Base-by-base conservation (phyloP, 371 early-diverging fungal species). In the Mucor velutinosus region DNA sequence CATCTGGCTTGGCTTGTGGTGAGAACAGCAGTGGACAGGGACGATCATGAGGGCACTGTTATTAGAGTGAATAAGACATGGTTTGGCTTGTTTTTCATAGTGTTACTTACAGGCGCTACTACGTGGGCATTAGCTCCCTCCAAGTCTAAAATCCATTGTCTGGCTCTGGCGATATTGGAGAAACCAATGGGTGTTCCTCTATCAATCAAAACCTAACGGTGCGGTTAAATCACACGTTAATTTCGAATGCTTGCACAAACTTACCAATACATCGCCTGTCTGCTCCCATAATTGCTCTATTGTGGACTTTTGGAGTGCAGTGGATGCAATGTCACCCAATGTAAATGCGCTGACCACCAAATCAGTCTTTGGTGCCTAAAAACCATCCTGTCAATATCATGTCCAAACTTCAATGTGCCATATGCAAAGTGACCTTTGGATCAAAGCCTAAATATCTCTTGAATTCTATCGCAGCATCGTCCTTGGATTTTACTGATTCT, bases 121-220 rank as follows among this genome's bases (percentile, higher is more conserved):
- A 91, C 86, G 76, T 90, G 90, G 35, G 61, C 82, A 21, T 67
- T 65, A 10, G 66, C 29, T 25, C 43, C 64, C 53, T 82, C 83
- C 37, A 70, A 56, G 32, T 84, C 80, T 12, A 94, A 67, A 27
- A 96, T 83, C 72, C 81, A 85, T 51, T 89, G 86, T 60, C 97
- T 80, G 0, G 94, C 95, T 39, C 87, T 79, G 0, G 87, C 87
- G 49, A 96, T 86, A 29, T 83, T 81, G 23, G 84, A 75, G 68
- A 89, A 93, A 4, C 95, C 93, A 63, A 79, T 80, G 0, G 95
- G 94, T 2, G 94, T 94, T 17, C 96, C 97, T 27, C 94, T 87
- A 59, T 97, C 97, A 56, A 97, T 83, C 60, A 97, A 69, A 17
- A 90, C 81, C 89, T 89, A 62, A 17, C 15, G 19, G 10, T 47